A percentile compares a stretch with the other conserved stretches of the same genome.
phyloP scores from a whole-genome alignment of 352 stramenopile species.

The Blastocystis sp. region DNA sequence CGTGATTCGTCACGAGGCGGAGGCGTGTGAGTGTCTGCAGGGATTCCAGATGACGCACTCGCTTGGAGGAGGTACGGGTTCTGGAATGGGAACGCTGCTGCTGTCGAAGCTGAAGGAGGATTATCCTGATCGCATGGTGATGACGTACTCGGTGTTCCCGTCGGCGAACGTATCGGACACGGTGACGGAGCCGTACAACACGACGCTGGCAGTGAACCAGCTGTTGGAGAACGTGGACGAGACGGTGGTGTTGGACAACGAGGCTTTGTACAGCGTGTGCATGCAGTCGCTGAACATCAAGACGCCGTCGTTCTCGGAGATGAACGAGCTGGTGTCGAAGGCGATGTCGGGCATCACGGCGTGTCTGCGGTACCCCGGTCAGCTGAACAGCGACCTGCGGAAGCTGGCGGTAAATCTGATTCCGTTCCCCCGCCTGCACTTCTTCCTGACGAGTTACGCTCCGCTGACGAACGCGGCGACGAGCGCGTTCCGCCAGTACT shows the following conservation, averaged over 20 bases:
- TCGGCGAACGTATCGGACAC: conserved; percentile 91
- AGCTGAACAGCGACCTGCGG: conserved; percentile 94
- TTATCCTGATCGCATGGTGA: conserved; percentile 96
- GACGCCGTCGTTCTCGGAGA: conserved; percentile 90
- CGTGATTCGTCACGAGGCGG: conserved; percentile 91
- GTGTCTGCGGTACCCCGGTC: conserved; percentile 90
- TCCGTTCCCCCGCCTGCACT: conserved; percentile 95
- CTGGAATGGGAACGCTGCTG: conserved; percentile 93
- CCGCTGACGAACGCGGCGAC: conserved; percentile 85
- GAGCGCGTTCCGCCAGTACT: conserved; percentile 91
- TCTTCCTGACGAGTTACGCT: conserved; percentile 98
- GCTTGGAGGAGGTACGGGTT: conserved; percentile 92
- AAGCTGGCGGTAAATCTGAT: conserved; percentile 97
- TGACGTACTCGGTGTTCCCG: conserved; percentile 94
- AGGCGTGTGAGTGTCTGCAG: conserved; percentile 93
- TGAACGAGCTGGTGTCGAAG: conserved; percentile 95
- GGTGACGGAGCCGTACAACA: conserved; percentile 98
- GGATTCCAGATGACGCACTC: conserved; percentile 98
- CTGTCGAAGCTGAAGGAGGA: conserved; percentile 96
- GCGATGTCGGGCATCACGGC: conserved; percentile 96
- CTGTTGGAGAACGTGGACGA: conserved; percentile 98
- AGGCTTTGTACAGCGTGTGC: conserved; percentile 99
- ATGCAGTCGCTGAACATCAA: conserved; percentile 97
- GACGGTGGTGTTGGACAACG: conserved; percentile 97
- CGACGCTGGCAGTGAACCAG: conserved; percentile 94